Conservation (phyloP, 2,329 filamentous ascomycete genomes). For the Sclerotinia subarctica region DNA sequence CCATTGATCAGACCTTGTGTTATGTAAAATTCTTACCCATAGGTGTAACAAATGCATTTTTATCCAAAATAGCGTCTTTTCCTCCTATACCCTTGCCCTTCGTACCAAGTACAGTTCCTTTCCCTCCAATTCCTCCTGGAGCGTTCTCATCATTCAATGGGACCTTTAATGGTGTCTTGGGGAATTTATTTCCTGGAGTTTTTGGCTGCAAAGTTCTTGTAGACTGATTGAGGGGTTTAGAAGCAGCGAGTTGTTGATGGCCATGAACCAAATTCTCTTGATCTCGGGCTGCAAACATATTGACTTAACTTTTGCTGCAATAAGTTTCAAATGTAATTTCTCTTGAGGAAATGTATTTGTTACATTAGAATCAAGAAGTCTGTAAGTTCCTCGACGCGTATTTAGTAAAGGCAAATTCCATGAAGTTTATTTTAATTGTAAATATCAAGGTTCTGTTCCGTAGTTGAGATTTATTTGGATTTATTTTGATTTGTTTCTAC, state of each 20-base stretch:
- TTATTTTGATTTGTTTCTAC: conserved; percentile 24
- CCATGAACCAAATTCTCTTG: conserved; percentile 83
- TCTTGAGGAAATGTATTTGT: conserved; percentile 1
- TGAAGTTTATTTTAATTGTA: not conserved
- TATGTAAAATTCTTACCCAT: conserved; percentile 55
- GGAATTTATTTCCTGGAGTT: conserved; percentile 71
- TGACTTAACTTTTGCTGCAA: conserved; percentile 27
- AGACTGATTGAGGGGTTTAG: conserved; percentile 69
- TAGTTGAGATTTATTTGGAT: not conserved
- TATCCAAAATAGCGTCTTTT: conserved; percentile 46
- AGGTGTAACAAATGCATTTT: conserved; percentile 73
- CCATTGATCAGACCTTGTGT: conserved; percentile 36
- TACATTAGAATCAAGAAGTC: conserved; percentile 14
- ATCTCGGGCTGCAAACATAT: conserved; percentile 75
- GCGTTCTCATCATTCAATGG: conserved; percentile 83
- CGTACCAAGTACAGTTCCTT: conserved; percentile 43
- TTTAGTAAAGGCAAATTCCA: not conserved
- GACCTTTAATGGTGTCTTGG: conserved; percentile 79
- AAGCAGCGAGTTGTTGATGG: conserved; percentile 66
- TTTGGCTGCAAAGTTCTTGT: conserved; percentile 63
- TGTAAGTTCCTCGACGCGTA: conserved; percentile 5
- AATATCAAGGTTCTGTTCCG: not conserved
- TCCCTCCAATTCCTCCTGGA: conserved; percentile 55
- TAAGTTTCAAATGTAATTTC: conserved; percentile 13
- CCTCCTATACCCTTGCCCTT: conserved; percentile 57